Base-by-base conservation (phyloP, 805 yeast species). In the Kluyveromyces aestuarii region DNA sequence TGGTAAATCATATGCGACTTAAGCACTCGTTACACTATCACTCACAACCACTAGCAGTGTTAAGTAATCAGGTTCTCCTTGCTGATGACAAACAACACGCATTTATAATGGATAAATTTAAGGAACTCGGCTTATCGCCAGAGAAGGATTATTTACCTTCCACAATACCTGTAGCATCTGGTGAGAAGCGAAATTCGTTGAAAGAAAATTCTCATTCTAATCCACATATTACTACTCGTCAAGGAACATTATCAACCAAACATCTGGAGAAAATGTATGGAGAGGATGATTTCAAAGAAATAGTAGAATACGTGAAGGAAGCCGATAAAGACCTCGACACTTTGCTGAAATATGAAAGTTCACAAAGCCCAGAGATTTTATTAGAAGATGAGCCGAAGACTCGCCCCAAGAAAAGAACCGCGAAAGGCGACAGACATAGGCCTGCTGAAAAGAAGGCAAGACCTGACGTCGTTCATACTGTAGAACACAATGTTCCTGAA, bases 31-130 rank as follows among this genome's bases (percentile, higher is more conserved):
- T 75, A 48, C 87, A 81, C 49, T 84, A 76, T 53, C 75, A 82
- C 6, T 78, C 84, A 8, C 91, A 84, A 57, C 88, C 82, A 52
- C 75, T 82, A 13, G 90, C 93, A 1, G 88, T 90, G 0, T 64
- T 81, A 52, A 72, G 72, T 19, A 82, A 81, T 54, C 87, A 82
- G 55, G 83, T 76, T 49, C 73, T 75, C 36, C 74, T 76, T 36
- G 57, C 60, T 8, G 53, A 52, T 27, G 54, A 52, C 18, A 58
- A 56, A 21, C 68, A 63, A 41, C 56, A 62, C 41, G 53, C 57
- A 3, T 50, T 45, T 40, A 57, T 64, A 6, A 37, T 64, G 35
- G 45, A 47, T 14, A 62, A 59, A 42, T 66, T 66, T 46, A 53
- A 59, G 49, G 49, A 53, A 18, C 46, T 65, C 30, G 50, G 52